Evolutionary conservation across 2,329 filamentous ascomycete genomes (phyloP), one percentile per base, ranked within the genome.

Genomic region (Trichoderma pleuroti): DNA sequence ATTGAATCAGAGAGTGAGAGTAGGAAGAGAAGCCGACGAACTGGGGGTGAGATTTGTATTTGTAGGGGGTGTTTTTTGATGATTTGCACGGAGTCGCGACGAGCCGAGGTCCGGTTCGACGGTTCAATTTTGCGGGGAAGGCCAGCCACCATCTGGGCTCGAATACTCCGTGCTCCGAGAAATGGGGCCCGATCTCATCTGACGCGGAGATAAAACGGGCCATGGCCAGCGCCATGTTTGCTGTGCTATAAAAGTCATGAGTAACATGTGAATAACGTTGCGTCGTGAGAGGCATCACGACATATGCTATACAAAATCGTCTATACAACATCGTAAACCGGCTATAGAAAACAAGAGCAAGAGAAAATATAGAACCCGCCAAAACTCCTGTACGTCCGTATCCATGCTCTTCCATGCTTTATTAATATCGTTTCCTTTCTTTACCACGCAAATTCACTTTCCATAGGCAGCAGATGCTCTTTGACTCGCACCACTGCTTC

Each of bases 401-500:
- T 14, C 34, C 21, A 49, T 60, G 36, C 24, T 54, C 26, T 10
- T 60, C 12, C 49, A n/a, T 16, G 24, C 21, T 52, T 8, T 16
- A 14, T 72, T 52, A 73, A 64, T 66, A 82, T 34, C 86, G 78
- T 77, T 87, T 89, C 74, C 87, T 83, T 76, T 86, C 85, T 75
- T 83, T 84, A 8, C 87, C 87, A 0, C 80, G 80, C 39, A 82
- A 52, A 70, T 81, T 89, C 73, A 88, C 86, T 75, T 85, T 90
- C 90, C 89, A 93, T 36, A 94, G 83, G 80, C 94, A 97, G 76
- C 94, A 97, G 11, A 98, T 85, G 59, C 94, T 94, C 79, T 91
- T 92, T 52, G 88, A 89, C 81, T 97, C 93, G 77, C 95, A 98
- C 95, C 95, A 98, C 76, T 87, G 88, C 84, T 96, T 94, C 21